Evolutionary conservation across 495 filamentous ascomycete species (phyloP).

Genomic region (Penicillium pancosmium): DNA sequence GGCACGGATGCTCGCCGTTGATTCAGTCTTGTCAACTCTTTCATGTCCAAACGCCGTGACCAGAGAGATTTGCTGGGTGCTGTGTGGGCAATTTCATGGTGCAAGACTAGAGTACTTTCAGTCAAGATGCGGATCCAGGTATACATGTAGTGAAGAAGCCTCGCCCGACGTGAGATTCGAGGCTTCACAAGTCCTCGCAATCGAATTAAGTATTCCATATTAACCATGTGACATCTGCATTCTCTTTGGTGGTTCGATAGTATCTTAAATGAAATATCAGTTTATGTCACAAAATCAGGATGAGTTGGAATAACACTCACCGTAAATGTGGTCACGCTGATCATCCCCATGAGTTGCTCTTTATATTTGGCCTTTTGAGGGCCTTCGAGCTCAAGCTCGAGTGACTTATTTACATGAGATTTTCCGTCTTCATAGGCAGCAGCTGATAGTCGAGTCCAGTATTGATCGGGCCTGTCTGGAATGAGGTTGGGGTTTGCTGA

Average conservation of each 20-base stretch:
- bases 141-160: conserved; percentile 37
- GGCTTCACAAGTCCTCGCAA: conserved; percentile 32
- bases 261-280: conserved; percentile 19
- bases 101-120: conserved; percentile 39
- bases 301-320: conserved; percentile 15
- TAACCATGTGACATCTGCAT: conserved; percentile 35
- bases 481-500: conserved; percentile 17
- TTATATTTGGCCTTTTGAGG: conserved; percentile 44
- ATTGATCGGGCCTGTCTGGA: conserved; percentile 13
- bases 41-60: not conserved
- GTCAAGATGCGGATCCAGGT: conserved; percentile 39
- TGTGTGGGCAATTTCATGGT: conserved; percentile 31
- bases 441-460: conserved; percentile 29
- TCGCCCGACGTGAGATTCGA: conserved; percentile 36
- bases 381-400: conserved; percentile 30
- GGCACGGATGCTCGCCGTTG: not conserved
- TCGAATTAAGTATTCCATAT: conserved; percentile 35
- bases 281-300: not conserved
- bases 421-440: conserved; percentile 33
- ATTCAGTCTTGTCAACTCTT: not conserved
- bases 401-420: conserved; percentile 34
- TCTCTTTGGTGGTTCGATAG: conserved; percentile 35
- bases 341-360: conserved; percentile 41
- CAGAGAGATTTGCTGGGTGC: conserved; percentile 14
- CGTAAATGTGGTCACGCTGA: conserved; percentile 33